These are phyloP conservation scores for Erigeron philadelphicus DNA, from an alignment of 140 eudicot genomes.

Conservation along the genomic window DNA sequence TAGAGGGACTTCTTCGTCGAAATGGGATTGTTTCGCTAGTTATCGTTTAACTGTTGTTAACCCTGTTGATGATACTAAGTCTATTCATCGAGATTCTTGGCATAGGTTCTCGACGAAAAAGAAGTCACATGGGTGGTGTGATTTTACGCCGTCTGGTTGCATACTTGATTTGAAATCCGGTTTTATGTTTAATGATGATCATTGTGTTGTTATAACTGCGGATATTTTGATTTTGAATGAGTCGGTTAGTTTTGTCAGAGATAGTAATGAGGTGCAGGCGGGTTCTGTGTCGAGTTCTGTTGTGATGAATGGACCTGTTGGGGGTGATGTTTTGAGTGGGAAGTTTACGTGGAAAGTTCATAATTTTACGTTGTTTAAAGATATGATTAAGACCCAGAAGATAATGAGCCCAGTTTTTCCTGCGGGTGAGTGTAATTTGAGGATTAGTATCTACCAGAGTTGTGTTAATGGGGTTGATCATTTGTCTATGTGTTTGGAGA, in stretches of 20 bases:
- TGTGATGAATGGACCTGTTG: constrained; percentile 35
- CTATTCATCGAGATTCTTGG: constrained; percentile 93
- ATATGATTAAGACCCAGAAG: constrained; percentile 78
- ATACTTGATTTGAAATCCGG: constrained; percentile 64
- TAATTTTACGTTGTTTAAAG: constrained; percentile 70
- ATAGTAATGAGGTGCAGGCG: constrained; percentile 51
- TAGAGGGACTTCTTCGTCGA: constrained; percentile 59
- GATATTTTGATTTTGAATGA: constrained; percentile 81
- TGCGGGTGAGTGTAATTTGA: constrained; percentile 93
- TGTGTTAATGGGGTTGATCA: constrained; percentile 82
- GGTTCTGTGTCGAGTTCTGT: constrained; percentile 5
- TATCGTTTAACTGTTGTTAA: constrained; percentile 56
- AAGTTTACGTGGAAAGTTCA: constrained; percentile 96
- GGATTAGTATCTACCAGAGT: constrained; percentile 96
- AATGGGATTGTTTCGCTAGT: constrained; percentile 55
- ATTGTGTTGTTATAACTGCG: constrained; percentile 63
- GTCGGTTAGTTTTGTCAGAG: constrained; percentile 52
- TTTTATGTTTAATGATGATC: constrained; percentile 45
- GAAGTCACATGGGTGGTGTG: constrained; percentile 99
- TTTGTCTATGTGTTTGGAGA: constrained; percentile 97
- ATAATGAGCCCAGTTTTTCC: constrained; percentile 98
- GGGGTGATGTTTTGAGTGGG: constrained; percentile 81
- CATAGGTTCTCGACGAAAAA: constrained; percentile 87
- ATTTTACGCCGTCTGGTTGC: constrained; percentile 58
- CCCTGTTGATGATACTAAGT: constrained; percentile 52